Conservation (phyloP, 2,329 filamentous ascomycete species). For the Colletotrichum liriopes region DNA sequence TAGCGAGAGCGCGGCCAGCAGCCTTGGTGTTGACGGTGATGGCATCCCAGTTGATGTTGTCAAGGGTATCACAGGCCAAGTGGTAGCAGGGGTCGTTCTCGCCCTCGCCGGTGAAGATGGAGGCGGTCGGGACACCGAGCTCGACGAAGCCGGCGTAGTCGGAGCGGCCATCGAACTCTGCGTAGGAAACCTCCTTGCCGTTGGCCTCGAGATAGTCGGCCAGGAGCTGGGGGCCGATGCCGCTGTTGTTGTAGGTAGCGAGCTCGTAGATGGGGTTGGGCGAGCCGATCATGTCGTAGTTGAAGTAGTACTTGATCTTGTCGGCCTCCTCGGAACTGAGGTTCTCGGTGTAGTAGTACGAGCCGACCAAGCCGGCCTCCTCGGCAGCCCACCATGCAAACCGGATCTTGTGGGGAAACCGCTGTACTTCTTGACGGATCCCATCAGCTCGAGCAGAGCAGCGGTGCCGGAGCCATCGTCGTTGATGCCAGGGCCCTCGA, state of each 20-base stretch:
- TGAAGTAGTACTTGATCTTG: constrained; percentile 77
- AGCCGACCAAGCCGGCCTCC: constrained; percentile 60
- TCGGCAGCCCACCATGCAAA: constrained; percentile 61
- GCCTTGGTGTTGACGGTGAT: constrained; percentile 56
- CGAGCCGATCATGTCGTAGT: constrained; percentile 79
- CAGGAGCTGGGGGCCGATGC: constrained; percentile 53
- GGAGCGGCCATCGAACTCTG: constrained; percentile 54
- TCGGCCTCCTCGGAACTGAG: constrained; percentile 57
- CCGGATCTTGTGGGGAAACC: constrained; percentile 59
- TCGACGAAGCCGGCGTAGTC: constrained; percentile 59
- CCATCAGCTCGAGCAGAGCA: constrained; percentile 55
- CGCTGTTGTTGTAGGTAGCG: constrained; percentile 57
- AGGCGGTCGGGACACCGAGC: constrained; percentile 57
- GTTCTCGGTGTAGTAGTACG: constrained; percentile 56
- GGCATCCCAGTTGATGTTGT: constrained; percentile 59
- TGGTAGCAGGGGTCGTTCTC: constrained; percentile 57
- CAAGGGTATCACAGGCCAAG: constrained; percentile 56
- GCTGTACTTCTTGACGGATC: constrained; percentile 54
- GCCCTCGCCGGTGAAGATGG: constrained; percentile 59
- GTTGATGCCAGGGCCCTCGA: constrained; percentile 57
- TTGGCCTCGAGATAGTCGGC: constrained; percentile 53
- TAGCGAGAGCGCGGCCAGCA: constrained; percentile 67
- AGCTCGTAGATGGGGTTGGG: constrained; percentile 52
- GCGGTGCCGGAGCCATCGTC: constrained; percentile 59
- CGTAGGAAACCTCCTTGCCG: constrained; percentile 51